These are phyloP conservation scores for Lasiosphaeria miniovina DNA, from an alignment of 495 filamentous ascomycete genomes.

Conservation along the genomic window DNA sequence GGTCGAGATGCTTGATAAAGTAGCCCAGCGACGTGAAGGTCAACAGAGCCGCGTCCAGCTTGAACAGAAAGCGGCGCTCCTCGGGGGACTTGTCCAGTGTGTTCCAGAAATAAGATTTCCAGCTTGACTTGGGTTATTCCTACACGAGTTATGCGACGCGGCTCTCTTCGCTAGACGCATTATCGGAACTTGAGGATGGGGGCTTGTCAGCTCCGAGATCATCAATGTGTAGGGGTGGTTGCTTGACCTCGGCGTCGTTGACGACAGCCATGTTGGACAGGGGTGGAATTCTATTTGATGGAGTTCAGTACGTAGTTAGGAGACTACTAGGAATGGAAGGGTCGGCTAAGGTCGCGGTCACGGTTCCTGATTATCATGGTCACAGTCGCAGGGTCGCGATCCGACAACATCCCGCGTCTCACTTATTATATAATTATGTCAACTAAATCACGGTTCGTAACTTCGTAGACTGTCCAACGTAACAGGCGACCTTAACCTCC, in stretches of 20 bases:
- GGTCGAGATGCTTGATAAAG: slow-evolving; percentile 45
- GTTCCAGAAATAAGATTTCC: slow-evolving; percentile 54
- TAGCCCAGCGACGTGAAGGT: slow-evolving; percentile 36
- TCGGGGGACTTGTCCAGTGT: slow-evolving; percentile 59
- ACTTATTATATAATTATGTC: neutral
- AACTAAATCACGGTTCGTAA: no score
- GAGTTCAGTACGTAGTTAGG: no score
- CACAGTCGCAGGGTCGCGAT: no score
- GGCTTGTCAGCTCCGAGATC: neutral
- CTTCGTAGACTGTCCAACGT: no score
- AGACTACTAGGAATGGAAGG: no score
- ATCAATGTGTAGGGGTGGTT: no score
- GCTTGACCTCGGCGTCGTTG: no score
- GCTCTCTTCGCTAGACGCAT: neutral
- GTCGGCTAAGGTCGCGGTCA: no score
- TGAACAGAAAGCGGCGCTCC: slow-evolving; percentile 58
- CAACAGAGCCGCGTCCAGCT: slow-evolving; percentile 23
- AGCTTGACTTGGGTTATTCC: slow-evolving; percentile 31
- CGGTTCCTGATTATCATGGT: no score
- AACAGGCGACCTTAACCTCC: no score
- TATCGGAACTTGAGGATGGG: neutral
- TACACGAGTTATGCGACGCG: slow-evolving; percentile 10
- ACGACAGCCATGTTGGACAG: no score
- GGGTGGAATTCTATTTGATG: no score
- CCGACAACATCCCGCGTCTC: neutral